These are phyloP conservation scores for Colletotrichum lindemuthianum DNA, from an alignment of 2,329 filamentous ascomycete genomes.

Conservation along the genomic window DNA sequence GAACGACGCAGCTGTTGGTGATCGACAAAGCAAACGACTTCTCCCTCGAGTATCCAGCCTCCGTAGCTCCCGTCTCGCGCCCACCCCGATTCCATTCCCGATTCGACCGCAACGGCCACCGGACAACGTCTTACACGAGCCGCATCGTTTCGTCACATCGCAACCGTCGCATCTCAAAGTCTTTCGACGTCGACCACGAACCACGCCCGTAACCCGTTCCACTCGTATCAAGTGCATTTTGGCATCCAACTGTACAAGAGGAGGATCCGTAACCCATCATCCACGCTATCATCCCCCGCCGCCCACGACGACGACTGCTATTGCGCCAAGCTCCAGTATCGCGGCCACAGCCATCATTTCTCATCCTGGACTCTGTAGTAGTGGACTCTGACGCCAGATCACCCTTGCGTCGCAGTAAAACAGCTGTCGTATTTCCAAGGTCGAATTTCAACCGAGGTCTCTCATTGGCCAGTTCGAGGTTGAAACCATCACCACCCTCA, in stretches of 20 bases:
- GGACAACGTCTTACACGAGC: slow-evolving; percentile 28
- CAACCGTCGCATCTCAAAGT: not conserved
- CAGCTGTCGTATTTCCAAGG: not conserved
- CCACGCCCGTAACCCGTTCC: not conserved
- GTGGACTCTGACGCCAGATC: slow-evolving; percentile 7
- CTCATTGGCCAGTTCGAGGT: slow-evolving; percentile 10
- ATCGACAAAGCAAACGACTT: slow-evolving; percentile 6
- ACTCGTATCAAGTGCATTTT: slow-evolving; percentile 2
- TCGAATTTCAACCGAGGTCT: not conserved
- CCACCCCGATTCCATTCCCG: not conserved
- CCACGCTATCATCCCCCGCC: not conserved
- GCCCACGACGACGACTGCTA: slow-evolving; percentile 9
- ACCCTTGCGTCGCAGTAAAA: slow-evolving; percentile 7
- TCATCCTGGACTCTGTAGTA: slow-evolving; percentile 11
- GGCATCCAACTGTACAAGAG: not conserved
- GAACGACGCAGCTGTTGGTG: slow-evolving; percentile 9
- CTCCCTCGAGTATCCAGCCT: slow-evolving; percentile 4
- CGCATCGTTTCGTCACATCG: slow-evolving; percentile 8
- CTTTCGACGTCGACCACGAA: not conserved
- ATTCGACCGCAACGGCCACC: not conserved
- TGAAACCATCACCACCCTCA: not conserved
- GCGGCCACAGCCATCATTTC: not conserved
- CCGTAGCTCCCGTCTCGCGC: slow-evolving; percentile 7
- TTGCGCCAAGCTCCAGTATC: not conserved
- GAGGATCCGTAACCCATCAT: not conserved